Conservation (phyloP, 768 basidiomycete genomes). For the Mycena floridula region DNA sequence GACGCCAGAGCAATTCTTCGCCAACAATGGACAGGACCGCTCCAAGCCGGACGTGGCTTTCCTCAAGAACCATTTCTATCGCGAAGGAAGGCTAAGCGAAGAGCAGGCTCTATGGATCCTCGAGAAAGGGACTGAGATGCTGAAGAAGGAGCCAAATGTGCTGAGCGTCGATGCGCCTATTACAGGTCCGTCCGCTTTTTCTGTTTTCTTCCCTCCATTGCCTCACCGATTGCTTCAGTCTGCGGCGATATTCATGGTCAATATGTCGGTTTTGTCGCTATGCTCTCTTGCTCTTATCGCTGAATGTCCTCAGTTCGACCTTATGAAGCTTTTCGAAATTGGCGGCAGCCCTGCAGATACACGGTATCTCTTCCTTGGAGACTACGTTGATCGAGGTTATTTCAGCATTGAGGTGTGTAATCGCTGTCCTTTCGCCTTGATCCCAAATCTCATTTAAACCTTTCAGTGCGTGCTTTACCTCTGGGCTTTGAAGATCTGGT, state of each 20-base stretch:
- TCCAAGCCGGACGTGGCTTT: slow-evolving; percentile 93
- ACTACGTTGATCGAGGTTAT: slow-evolving; percentile 91
- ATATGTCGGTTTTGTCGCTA: slow-evolving; percentile 64
- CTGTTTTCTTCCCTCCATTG: too few species aligned
- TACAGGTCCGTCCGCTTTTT: slow-evolving; percentile 57
- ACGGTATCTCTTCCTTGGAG: slow-evolving; percentile 86
- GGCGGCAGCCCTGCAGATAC: slow-evolving; percentile 94
- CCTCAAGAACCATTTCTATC: slow-evolving; percentile 98
- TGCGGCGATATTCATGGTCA: slow-evolving; percentile 99
- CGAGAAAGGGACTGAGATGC: slow-evolving; percentile 76
- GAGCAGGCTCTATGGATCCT: slow-evolving; percentile 95
- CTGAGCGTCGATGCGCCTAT: slow-evolving; percentile 95
- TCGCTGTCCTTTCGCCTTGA: slow-evolving; percentile 2
- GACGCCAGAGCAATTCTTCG: slow-evolving; percentile 92
- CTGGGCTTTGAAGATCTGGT: slow-evolving; percentile 99
- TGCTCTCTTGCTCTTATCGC: slow-evolving; percentile 22
- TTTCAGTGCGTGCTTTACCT: slow-evolving; percentile 92
- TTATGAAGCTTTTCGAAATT: slow-evolving; percentile 95
- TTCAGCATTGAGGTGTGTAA: slow-evolving; percentile 83
- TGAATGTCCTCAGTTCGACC: slow-evolving; percentile 57
- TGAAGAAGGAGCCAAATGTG: slow-evolving; percentile 84
- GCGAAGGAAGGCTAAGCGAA: slow-evolving; percentile 90
- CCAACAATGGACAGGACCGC: slow-evolving; percentile 60
- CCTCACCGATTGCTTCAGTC: slow-evolving; percentile 37
- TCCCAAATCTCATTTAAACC: background rate